These are phyloP conservation scores for Sporothrix protearum DNA, from an alignment of 2,329 filamentous ascomycete species.

Conservation along the genomic window DNA sequence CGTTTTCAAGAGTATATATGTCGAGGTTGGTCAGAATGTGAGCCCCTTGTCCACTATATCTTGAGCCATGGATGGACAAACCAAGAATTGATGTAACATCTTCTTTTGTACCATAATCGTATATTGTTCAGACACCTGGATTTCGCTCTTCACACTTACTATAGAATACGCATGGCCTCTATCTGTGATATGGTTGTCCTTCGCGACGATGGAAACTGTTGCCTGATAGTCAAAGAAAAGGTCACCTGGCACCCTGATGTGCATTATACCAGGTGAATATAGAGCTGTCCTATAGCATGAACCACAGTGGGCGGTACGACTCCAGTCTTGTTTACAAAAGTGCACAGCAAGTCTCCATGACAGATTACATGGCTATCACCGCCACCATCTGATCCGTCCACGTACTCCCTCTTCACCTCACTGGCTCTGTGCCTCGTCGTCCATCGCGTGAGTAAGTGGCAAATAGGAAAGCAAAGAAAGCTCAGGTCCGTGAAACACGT, in stretches of 20 bases:
- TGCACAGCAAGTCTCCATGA: background rate
- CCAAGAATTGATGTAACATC: no score
- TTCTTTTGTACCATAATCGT: no score
- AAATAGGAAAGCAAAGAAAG: background rate
- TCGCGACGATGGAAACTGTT: background rate
- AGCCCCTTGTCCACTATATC: no score
- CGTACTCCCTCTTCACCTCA: background rate
- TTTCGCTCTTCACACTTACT: no score
- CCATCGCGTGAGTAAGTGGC: constrained; percentile 1
- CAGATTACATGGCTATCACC: background rate
- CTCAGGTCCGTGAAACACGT: background rate
- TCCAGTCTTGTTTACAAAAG: background rate
- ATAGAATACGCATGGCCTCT: no score
- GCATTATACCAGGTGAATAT: background rate
- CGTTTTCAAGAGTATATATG: no score
- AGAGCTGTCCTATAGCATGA: background rate
- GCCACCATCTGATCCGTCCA: background rate
- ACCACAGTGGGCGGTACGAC: background rate
- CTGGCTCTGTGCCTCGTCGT: background rate
- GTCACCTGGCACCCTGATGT: no score
- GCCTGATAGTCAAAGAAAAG: no score
- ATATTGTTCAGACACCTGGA: no score
- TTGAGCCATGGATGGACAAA: no score
- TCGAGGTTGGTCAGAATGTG: no score
- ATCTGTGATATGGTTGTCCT: background rate